Conservation (phyloP, 805 yeast species). For the Henningerozyma blattae region DNA sequence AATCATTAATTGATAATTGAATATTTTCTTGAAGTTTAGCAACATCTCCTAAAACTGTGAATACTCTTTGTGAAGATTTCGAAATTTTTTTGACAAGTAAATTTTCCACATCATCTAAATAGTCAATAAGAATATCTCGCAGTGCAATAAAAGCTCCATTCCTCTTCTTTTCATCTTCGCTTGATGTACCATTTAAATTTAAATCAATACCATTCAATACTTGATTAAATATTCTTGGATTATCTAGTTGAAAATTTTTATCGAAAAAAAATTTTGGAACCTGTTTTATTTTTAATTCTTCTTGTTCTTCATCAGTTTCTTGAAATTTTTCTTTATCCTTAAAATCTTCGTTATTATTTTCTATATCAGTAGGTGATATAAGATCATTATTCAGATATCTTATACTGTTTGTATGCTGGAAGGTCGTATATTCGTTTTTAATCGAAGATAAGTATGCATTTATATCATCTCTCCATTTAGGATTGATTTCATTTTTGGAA, state of each 20-base stretch:
- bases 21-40: conserved; percentile 49
- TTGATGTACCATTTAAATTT: conserved; percentile 13
- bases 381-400: conserved; percentile 24
- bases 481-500: conserved; percentile 33
- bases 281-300: conserved; percentile 14
- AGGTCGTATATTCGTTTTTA: conserved; percentile 32
- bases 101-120: conserved; percentile 75
- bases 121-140: conserved; percentile 70
- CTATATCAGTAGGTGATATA: not conserved
- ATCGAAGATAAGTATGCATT: conserved; percentile 33
- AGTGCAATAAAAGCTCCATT: conserved; percentile 42
- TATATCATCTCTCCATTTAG: conserved; percentile 32
- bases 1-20: conserved; percentile 34
- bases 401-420: conserved; percentile 31
- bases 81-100: conserved; percentile 75
- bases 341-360: not conserved
- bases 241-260: conserved; percentile 66
- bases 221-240: conserved; percentile 70
- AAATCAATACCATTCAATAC: conserved; percentile 54
- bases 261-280: conserved; percentile 64
- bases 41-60: conserved; percentile 72
- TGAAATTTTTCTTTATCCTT: conserved; percentile 6
- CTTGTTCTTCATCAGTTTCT: conserved; percentile 7
- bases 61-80: conserved; percentile 72
- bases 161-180: conserved; percentile 21